Evolutionary conservation across 176 grass and related monocot genomes (phyloP).

Genomic region (Ensete ventricosum): DNA sequence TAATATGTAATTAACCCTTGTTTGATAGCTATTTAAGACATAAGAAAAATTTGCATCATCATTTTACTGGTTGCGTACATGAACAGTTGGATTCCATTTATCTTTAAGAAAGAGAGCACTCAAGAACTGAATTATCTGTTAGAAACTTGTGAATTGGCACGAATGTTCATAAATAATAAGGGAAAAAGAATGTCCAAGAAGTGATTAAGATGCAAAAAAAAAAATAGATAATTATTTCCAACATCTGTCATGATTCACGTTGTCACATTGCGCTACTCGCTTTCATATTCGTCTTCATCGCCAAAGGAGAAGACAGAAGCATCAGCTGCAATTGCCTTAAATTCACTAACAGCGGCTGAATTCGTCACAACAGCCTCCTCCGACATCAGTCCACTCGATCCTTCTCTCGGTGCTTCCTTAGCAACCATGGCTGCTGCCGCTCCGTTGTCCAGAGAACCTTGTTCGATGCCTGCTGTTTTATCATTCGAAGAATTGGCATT

Average conservation of each 20-base stretch:
- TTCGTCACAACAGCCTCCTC: background rate
- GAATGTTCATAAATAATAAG: too few relatives aligned
- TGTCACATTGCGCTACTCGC: background rate
- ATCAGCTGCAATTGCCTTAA: constrained; percentile 19
- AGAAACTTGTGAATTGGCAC: too few relatives aligned
- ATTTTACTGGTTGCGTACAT: too few relatives aligned
- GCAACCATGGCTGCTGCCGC: background rate
- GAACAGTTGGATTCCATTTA: too few relatives aligned
- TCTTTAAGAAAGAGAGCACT: too few relatives aligned
- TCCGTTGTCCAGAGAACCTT: background rate
- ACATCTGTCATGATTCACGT: background rate
- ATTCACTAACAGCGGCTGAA: background rate
- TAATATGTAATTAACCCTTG: too few relatives aligned
- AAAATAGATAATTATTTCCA: too few relatives aligned
- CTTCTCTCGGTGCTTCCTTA: background rate
- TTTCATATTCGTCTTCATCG: constrained; percentile 19
- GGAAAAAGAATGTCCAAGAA: too few relatives aligned
- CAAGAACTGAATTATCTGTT: too few relatives aligned
- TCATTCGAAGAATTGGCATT: background rate
- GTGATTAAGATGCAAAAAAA: too few relatives aligned
- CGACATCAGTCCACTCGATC: background rate
- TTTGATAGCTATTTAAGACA: too few relatives aligned
- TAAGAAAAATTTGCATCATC: too few relatives aligned
- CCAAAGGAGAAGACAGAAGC: constrained; percentile 24
- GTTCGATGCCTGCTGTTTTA: background rate